These are phyloP conservation scores for Fistulifera solaris DNA, from an alignment of 108 stramenopile species.

Conservation along the genomic window DNA sequence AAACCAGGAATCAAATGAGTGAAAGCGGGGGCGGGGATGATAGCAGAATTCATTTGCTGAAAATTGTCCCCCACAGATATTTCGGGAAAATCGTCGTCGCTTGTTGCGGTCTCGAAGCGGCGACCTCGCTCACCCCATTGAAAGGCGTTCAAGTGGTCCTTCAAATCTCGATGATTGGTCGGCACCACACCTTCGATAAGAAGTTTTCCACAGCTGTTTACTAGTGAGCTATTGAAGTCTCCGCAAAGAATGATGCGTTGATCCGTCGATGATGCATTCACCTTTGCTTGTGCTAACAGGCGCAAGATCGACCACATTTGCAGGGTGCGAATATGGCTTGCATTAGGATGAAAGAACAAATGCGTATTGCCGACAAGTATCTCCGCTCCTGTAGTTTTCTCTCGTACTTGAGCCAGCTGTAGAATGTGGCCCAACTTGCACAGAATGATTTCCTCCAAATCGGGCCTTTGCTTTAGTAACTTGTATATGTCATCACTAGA, in stretches of 20 bases:
- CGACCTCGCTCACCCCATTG: slow-evolving; percentile 31
- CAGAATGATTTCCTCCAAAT: slow-evolving; percentile 27
- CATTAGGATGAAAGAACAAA: slow-evolving; percentile 66
- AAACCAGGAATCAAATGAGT: slow-evolving; percentile 47
- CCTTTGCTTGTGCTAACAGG: slow-evolving; percentile 34
- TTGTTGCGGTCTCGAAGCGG: slow-evolving; percentile 18
- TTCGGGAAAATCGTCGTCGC: slow-evolving; percentile 16
- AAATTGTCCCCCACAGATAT: slow-evolving; percentile 32
- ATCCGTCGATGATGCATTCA: neutral
- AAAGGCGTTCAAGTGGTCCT: slow-evolving; percentile 48
- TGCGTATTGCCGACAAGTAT: slow-evolving; percentile 57
- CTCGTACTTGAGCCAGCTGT: slow-evolving; percentile 22
- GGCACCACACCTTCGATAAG: slow-evolving; percentile 30
- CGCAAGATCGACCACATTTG: slow-evolving; percentile 37
- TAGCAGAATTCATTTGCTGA: slow-evolving; percentile 36
- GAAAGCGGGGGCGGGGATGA: slow-evolving; percentile 31
- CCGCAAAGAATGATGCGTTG: slow-evolving; percentile 59
- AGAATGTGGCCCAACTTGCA: slow-evolving; percentile 35
- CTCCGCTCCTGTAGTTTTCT: slow-evolving; percentile 26
- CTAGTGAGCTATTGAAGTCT: slow-evolving; percentile 46
- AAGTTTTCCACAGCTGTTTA: slow-evolving; percentile 35
- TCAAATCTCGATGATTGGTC: slow-evolving; percentile 22
- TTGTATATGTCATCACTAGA: slow-evolving; percentile 24
- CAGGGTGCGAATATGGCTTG: slow-evolving; percentile 52
- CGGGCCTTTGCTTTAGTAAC: slow-evolving; percentile 25